A percentile compares a stretch with the other conserved stretches of the same genome.
phyloP scores from a whole-genome alignment of 768 basidiomycete species.

The Agaricus subrufescens region DNA sequence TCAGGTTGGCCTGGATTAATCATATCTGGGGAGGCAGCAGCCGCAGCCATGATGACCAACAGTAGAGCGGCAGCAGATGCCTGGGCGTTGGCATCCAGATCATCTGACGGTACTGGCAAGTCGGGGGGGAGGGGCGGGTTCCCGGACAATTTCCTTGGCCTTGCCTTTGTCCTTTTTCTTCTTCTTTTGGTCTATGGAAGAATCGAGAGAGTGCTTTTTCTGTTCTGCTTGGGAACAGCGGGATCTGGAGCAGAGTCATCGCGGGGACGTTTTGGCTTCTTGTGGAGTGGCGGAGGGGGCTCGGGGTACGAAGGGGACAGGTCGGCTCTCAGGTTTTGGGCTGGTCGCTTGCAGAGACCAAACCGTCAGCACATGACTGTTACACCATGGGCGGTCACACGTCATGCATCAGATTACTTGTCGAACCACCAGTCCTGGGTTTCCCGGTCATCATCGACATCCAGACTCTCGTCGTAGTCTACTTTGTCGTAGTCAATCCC shows the following conservation, averaged over 20 bases:
- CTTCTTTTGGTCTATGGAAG: slow-evolving; percentile 20
- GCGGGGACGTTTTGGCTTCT: too few species aligned
- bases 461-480: slow-evolving; percentile 74
- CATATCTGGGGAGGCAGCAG: slow-evolving; percentile 38
- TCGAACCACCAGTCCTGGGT: slow-evolving; percentile 74
- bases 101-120: slow-evolving; percentile 18
- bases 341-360: slow-evolving; percentile 3
- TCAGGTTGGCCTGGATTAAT: neutral
- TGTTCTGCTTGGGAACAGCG: slow-evolving; percentile 27
- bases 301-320: slow-evolving; percentile 19
- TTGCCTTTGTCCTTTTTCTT: slow-evolving; percentile 29
- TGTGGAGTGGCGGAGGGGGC: slow-evolving; percentile 2
- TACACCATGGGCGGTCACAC: neutral
- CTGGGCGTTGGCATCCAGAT: slow-evolving; percentile 32
- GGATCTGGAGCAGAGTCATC: neutral
- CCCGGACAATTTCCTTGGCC: slow-evolving; percentile 18
- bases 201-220: slow-evolving; percentile 21
- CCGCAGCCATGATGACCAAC: slow-evolving; percentile 62
- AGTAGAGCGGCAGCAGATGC: slow-evolving; percentile 55
- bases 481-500: slow-evolving; percentile 63
- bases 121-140: slow-evolving; percentile 1
- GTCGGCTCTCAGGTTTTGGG: slow-evolving; percentile 28
- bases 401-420: slow-evolving; percentile 21
- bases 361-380: slow-evolving; percentile 7
- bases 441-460: slow-evolving; percentile 53